Evolutionary conservation across 2,329 filamentous ascomycete genomes (phyloP), one percentile per base, ranked within the genome.

Genomic region (Botrytis paeoniae): DNA sequence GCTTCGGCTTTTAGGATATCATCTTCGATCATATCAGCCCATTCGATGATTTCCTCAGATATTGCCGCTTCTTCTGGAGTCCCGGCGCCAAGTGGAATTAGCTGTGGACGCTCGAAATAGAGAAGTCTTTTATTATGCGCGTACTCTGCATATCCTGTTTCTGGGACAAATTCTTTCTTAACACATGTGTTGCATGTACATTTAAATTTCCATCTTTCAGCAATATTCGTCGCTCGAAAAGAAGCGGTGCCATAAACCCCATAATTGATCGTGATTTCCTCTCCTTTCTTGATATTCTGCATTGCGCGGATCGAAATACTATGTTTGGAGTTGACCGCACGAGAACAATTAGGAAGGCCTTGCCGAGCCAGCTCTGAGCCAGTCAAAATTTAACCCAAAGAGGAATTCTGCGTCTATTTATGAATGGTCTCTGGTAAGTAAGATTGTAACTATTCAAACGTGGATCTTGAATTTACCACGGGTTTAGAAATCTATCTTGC

Each of bases 191-290:
- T 57, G 3, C 54, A 57, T 7, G n/a, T 57, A 32, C n/a, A 57
- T 4, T 2, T 9, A 3, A 57, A 57, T 4, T 20, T 57, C 54
- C 54, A 57, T 32, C 14, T 57, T 9, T 32, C 29, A 0, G 54
- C 0, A 2, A 57, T 57, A 20, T 57, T 57, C 0, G 6, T 1
- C 0, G 2, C 3, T 4, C n/a, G 14, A 20, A 57, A 57, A 2
- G n/a, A 10, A 3, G 7, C 16, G 0, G 54, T 1, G 0, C 54
- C 54, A 57, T 57, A 57, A 2, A 32, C 54, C 0, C 54, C 54
- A 32, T 57, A 57, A 4, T 57, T 57, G 0, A 32, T 18, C 0
- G 54, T 32, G 5, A 57, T 57, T 57, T 32, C 54, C 0, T 57
- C n/a, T 32, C 54, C 54, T 1, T 20, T 32, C 16, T 1, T 57